Evolutionary conservation across 768 basidiomycete genomes (phyloP).

Genomic region (Hortiboletus flavorubellus): DNA sequence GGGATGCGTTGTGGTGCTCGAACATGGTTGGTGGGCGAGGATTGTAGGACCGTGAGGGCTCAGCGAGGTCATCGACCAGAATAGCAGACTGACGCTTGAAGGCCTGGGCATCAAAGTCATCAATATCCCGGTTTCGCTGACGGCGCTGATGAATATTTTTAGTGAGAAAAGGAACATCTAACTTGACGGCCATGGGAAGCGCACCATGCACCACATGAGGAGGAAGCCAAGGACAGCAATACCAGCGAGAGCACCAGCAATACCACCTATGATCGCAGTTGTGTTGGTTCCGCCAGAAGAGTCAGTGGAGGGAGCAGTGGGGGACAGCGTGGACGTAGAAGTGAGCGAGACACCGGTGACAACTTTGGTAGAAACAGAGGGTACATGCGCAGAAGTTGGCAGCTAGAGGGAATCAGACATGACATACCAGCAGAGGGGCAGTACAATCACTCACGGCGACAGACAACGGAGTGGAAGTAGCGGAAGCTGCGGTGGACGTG

Average conservation of each 20-base stretch:
- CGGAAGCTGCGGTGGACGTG: not conserved
- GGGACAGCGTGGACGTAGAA: constrained; percentile 1
- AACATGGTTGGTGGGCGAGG: constrained; percentile 66
- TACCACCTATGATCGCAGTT: constrained; percentile 35
- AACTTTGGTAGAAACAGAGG: not conserved
- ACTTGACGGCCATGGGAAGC: constrained; percentile 11
- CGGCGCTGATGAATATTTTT: constrained; percentile 36
- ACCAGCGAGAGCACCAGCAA: constrained; percentile 46
- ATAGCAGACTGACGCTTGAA: constrained; percentile 67
- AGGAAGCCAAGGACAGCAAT: constrained; percentile 39
- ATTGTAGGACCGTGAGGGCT: constrained; percentile 39
- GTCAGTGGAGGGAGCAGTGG: constrained; percentile 29
- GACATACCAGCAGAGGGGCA: not conserved
- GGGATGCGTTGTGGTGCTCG: constrained; percentile 42
- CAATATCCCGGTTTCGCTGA: constrained; percentile 32
- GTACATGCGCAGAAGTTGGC: not conserved
- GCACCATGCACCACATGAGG: constrained; percentile 46
- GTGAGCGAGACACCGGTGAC: not conserved
- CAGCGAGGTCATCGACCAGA: constrained; percentile 52
- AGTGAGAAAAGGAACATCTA: constrained; percentile 3
- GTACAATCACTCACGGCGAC: constrained; percentile 20
- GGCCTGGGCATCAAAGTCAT: constrained; percentile 51
- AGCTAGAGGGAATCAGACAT: not conserved
- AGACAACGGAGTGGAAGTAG: not conserved
- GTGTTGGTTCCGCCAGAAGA: constrained; percentile 35